These are phyloP conservation scores for Cystobasidium sp. DNA, from an alignment of 1,284 basidiomycete species.

Conservation along the genomic window DNA sequence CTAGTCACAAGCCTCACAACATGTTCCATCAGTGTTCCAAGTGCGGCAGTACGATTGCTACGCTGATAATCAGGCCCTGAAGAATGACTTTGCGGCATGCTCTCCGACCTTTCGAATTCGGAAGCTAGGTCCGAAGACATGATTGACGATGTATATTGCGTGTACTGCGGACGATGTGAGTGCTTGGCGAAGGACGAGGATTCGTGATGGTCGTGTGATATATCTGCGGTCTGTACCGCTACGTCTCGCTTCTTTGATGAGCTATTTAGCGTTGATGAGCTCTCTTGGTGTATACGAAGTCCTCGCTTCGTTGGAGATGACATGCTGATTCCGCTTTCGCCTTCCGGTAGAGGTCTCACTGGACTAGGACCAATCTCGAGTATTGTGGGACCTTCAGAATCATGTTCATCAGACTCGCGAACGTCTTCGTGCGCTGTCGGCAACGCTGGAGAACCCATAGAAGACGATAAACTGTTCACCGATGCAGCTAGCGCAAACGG, in stretches of 20 bases:
- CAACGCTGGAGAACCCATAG: slow-evolving; percentile 32
- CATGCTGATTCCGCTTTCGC: slow-evolving; percentile 27
- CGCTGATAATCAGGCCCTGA: slow-evolving; percentile 8
- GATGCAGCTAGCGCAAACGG: slow-evolving; percentile 36
- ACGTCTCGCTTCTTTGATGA: slow-evolving; percentile 11
- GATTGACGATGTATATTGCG: slow-evolving; percentile 30
- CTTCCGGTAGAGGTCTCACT: slow-evolving; percentile 1
- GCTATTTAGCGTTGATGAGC: background rate
- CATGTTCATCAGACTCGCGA: slow-evolving; percentile 16
- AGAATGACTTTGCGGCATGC: slow-evolving; percentile 5
- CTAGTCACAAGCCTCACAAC: slow-evolving; percentile 41
- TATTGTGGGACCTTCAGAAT: slow-evolving; percentile 27
- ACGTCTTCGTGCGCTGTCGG: slow-evolving; percentile 39
- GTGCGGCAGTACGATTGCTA: slow-evolving; percentile 47
- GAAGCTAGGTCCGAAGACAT: slow-evolving; percentile 41
- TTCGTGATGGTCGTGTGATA: background rate
- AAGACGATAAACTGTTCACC: slow-evolving; percentile 39
- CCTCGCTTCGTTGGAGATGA: slow-evolving; percentile 27
- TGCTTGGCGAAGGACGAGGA: background rate
- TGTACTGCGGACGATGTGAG: background rate
- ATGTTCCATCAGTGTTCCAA: slow-evolving; percentile 50
- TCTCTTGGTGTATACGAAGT: background rate
- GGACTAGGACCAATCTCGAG: slow-evolving; percentile 37
- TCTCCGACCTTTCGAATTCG: slow-evolving; percentile 24
- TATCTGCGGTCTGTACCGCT: slow-evolving; percentile 12